Evolutionary conservation across 2,329 filamentous ascomycete genomes (phyloP).

Genomic region (Neonectria magnoliae): DNA sequence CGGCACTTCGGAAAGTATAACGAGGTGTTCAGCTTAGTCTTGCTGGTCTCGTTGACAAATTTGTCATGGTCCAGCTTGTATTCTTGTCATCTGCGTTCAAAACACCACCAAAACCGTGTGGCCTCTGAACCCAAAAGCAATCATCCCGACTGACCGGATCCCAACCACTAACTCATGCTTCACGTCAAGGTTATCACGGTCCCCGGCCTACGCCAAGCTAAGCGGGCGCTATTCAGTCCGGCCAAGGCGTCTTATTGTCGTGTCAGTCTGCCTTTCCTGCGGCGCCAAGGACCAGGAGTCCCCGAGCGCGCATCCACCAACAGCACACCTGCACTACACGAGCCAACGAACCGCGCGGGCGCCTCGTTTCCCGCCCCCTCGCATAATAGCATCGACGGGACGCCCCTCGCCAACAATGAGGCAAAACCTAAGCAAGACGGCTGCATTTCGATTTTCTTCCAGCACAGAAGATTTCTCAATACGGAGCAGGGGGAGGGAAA

Average conservation of each 20-base stretch:
- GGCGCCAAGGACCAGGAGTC: not conserved
- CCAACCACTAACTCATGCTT: constrained; percentile 13
- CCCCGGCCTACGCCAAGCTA: not conserved
- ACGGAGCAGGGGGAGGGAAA: constrained; percentile 14
- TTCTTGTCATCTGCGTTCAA: not conserved
- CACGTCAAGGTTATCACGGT: constrained; percentile 18
- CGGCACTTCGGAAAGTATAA: not conserved
- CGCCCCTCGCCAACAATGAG: not conserved
- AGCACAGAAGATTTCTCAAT: too few relatives aligned
- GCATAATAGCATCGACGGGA: not conserved
- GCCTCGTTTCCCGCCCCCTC: not conserved
- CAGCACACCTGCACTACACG: not conserved
- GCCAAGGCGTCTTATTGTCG: not conserved
- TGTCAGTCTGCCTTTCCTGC: not conserved
- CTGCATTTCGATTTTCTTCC: too few relatives aligned
- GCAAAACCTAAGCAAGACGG: not conserved
- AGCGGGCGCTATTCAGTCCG: not conserved
- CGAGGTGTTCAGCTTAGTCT: not conserved
- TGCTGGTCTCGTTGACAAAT: not conserved
- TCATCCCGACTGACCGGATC: too few relatives aligned
- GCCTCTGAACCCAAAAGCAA: not conserved
- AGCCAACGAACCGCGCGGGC: not conserved
- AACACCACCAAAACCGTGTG: not conserved
- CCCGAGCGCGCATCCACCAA: not conserved
- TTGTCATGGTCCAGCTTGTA: too few relatives aligned